Base-by-base conservation (phyloP, 495 filamentous ascomycete species). In the Cercophora scortea region DNA sequence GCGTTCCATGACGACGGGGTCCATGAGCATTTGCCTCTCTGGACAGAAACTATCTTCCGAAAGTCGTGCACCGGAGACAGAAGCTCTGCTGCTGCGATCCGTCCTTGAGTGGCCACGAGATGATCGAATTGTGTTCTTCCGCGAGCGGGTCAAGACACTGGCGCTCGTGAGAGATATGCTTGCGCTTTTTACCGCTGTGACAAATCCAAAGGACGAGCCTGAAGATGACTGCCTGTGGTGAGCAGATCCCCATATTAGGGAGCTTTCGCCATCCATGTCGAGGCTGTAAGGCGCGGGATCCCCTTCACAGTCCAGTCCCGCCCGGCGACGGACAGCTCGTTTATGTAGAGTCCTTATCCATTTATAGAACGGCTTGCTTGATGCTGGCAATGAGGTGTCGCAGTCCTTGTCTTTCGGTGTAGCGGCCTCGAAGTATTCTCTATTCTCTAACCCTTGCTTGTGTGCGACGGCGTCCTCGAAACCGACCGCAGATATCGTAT, bases 111-210 rank as follows among this genome's bases (percentile, higher is more conserved):
- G 77, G 50, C 72, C 72, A 58, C 68, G 73, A 62, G 68, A 79
- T 53, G 69, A 81, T 66, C 67, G 74, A 52, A 62, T 74, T 40
- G 71, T 80, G 59, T 68, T 63, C 66, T 59, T 73, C 47, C 73
- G 75, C 36, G 86, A 87, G 41, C 79, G 76, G 19, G 74, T 76
- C 32, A 81, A 70, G 25, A 85, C 69, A 60, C 86, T 90, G 47
- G 79, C 74, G 47, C 83, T 88, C 11, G 82, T 77, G 40, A 88
- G 69, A 49, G 86, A 94, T 32, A 87, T 71, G 42, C 82, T 87
- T 38, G 86, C 82, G 17, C 89, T 91, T 60, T 85, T 91, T 49
- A 92, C 79, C 10, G 80, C 84, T 13, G 83, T 80, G 18, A 95
- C 79, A 50, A 88, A 86, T 8, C 71, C 81, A 53, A 85, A 80